phyloP scores from a whole-genome alignment of 495 filamentous ascomycete species.

The Daldinia vernicosa region DNA sequence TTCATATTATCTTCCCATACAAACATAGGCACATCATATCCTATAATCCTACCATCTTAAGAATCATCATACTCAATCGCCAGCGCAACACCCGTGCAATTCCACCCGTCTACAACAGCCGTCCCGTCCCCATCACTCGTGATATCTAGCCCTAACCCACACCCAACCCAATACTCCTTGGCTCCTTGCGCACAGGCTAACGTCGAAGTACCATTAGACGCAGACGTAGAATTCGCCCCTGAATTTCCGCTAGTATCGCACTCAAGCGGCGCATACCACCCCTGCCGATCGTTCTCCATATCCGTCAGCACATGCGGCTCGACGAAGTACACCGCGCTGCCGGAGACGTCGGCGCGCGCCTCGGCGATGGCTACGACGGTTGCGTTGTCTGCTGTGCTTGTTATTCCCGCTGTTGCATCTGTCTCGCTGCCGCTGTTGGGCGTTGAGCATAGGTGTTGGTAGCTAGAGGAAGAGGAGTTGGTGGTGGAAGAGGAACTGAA shows the following conservation, averaged over 20 bases:
- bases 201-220: neutral
- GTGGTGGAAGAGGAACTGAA: slow-evolving; percentile 3
- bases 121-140: slow-evolving; percentile 22
- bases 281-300: slow-evolving; percentile 12
- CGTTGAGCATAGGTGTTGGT: slow-evolving; percentile 30
- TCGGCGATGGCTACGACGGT: slow-evolving; percentile 19
- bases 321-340: slow-evolving; percentile 28
- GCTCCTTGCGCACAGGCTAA: slow-evolving; percentile 17
- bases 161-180: slow-evolving; percentile 30
- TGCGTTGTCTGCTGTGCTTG: neutral
- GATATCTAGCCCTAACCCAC: slow-evolving; percentile 26
- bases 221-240: neutral
- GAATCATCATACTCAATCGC: slow-evolving; percentile 15
- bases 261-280: slow-evolving; percentile 20
- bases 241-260: neutral
- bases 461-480: neutral
- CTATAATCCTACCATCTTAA: neutral
- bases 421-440: neutral
- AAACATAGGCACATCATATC: neutral
- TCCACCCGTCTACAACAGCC: slow-evolving; percentile 32
- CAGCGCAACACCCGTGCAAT: slow-evolving; percentile 22
- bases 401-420: neutral
- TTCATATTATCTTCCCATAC: too few relatives aligned
- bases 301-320: slow-evolving; percentile 4
- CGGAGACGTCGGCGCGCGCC: neutral